Percentiles rank a stretch among this genome's conserved stretches.
Evolutionary conservation across 371 early-diverging fungal species (phyloP).

Genomic region (Mucor circinelloides): DNA sequence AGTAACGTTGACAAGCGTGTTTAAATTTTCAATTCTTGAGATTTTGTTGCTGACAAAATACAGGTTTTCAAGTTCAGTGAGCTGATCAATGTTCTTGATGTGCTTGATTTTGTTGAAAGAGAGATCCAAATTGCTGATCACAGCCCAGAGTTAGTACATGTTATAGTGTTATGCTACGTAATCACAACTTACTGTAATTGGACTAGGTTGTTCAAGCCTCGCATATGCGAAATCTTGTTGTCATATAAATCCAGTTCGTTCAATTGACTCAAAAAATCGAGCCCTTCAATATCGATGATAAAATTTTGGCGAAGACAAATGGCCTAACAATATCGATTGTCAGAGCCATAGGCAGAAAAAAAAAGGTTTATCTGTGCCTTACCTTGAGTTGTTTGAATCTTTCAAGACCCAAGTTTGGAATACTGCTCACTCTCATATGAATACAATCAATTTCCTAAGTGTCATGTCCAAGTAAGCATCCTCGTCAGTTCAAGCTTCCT

Average conservation of each 20-base stretch:
- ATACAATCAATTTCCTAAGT: constrained; percentile 80
- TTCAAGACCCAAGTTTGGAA: constrained; percentile 63
- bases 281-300: constrained; percentile 72
- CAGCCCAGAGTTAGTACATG: neutral
- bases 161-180: neutral
- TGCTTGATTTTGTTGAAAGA: constrained; percentile 90
- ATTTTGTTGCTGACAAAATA: constrained; percentile 90
- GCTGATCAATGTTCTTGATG: constrained; percentile 63
- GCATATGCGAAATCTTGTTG: constrained; percentile 84
- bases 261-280: constrained; percentile 61
- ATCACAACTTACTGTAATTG: constrained; percentile 63
- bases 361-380: constrained; percentile 9
- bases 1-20: constrained; percentile 62
- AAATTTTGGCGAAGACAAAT: constrained; percentile 92
- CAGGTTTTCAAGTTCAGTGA: constrained; percentile 64
- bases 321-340: constrained; percentile 36
- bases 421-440: constrained; percentile 71
- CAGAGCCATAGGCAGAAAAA: too few relatives aligned
- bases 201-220: constrained; percentile 62
- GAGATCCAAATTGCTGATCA: constrained; percentile 75
- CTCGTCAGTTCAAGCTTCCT: neutral
- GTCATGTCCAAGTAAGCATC: neutral
- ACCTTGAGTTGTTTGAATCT: constrained; percentile 77
- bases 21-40: constrained; percentile 74
- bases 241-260: constrained; percentile 93